Evolutionary conservation across 768 basidiomycete genomes (phyloP), one percentile per base, ranked within the genome.

Genomic region (Phanerochaete sordida): DNA sequence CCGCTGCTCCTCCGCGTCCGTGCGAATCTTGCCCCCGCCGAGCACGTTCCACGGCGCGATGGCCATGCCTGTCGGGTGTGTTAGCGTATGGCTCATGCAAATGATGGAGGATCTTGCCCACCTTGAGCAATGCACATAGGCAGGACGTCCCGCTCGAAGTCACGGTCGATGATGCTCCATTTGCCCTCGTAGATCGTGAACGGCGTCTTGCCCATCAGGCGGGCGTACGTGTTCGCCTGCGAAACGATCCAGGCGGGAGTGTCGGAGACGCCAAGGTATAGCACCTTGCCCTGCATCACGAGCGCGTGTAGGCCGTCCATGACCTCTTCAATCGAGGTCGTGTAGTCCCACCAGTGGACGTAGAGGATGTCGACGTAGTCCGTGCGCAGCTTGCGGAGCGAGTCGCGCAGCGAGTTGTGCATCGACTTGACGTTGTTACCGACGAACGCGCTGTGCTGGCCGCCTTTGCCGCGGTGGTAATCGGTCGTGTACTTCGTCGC

Each of bases 301-400:
- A 84, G 73, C 15, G 72, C 69, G 61, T 85, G 79, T 2, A 85
- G 70, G 2, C 70, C 65, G 43, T 75, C 72, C 81, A 85, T 82
- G 39, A 84, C 68, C 66, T 86, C 83, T 62, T 81, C 77, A 53
- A 85, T 73, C 23, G 72, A 72, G 15, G 81, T 81, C 4, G 74
- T 68, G 62, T 73, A 83, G 64, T 84, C 83, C 82, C 81, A 80
- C 67, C 70, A 80, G 61, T 84, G 83, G 7, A 83, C 64, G 58
- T 84, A 83, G 28, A 83, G 65, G 49, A 84, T 76, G 62, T 84
- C 83, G 63, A 84, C 77, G 64, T 80, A 87, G 26, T 77, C 73
- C 0, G 84, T 85, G 49, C 81, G 71, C 26, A 87, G 73, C 56
- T 83, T n/a, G n/a, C n/a, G n/a, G n/a, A n/a, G n/a, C n/a, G n/a